phyloP scores from a whole-genome alignment of 2,329 filamentous ascomycete species.

The Trichocomaceae sp. region DNA sequence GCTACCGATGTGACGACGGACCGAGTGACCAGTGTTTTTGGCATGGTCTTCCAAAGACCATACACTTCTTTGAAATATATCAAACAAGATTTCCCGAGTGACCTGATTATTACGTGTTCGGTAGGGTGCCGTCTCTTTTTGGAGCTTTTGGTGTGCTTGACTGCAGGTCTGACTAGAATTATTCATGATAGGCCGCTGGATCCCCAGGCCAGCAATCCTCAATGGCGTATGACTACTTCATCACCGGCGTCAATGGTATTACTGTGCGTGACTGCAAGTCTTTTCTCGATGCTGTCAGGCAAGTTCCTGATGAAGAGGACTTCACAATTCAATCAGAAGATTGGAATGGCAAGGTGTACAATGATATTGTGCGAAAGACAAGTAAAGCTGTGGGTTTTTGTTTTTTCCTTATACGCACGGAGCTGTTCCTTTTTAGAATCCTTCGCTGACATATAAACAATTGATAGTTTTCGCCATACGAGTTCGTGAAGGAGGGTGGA shows the following conservation, averaged over 20 bases:
- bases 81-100: slow-evolving; percentile 2
- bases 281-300: neutral
- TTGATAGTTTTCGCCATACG: slow-evolving; percentile 8
- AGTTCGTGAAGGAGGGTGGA: slow-evolving; percentile 4
- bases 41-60: slow-evolving; percentile 7
- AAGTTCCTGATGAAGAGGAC: slow-evolving; percentile 6
- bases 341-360: slow-evolving; percentile 8
- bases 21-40: slow-evolving; percentile 1
- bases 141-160: neutral
- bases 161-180: neutral
- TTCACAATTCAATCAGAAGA: slow-evolving; percentile 10
- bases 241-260: slow-evolving; percentile 5
- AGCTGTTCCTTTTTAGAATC: neutral
- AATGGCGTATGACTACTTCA: slow-evolving; percentile 4
- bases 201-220: slow-evolving; percentile 7
- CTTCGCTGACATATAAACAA: neutral
- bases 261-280: neutral
- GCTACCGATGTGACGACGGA: slow-evolving; percentile 4
- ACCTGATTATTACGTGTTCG: slow-evolving; percentile 1
- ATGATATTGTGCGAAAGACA: slow-evolving; percentile 6
- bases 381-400: slow-evolving; percentile 5
- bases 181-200: neutral
- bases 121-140: neutral
- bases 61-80: slow-evolving; percentile 6
- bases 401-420: neutral